A percentile compares a stretch with the other conserved stretches of the same genome.
phyloP scores from a whole-genome alignment of 768 basidiomycete genomes.

The Boletus pseudopeckii region DNA sequence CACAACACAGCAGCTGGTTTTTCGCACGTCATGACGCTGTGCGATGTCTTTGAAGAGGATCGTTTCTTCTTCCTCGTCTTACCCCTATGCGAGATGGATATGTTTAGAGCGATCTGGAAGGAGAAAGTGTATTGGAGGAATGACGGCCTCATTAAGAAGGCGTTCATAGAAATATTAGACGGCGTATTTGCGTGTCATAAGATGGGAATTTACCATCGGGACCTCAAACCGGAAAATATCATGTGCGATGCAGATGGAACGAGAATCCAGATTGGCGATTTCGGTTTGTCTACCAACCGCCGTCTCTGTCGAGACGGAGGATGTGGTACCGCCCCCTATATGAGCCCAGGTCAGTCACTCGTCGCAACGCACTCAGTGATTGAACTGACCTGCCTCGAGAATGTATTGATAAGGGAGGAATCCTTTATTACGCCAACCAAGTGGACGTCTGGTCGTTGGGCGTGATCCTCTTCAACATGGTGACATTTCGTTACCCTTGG shows the following conservation, averaged over 20 bases:
- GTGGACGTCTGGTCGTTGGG: constrained; percentile 71
- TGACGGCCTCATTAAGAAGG: constrained; percentile 55
- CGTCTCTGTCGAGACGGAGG: constrained; percentile 47
- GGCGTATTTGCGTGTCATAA: constrained; percentile 73
- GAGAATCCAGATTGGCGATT: constrained; percentile 66
- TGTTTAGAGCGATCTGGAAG: constrained; percentile 57
- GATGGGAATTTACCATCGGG: constrained; percentile 73
- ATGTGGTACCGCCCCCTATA: constrained; percentile 60
- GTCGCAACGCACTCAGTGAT: not conserved
- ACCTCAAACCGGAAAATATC: constrained; percentile 85
- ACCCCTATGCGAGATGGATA: constrained; percentile 59
- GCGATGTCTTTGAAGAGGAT: constrained; percentile 55
- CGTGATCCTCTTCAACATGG: constrained; percentile 82
- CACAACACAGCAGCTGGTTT: constrained; percentile 44
- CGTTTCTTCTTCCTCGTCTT: constrained; percentile 64
- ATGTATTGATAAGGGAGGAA: constrained; percentile 46
- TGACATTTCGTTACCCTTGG: constrained; percentile 45
- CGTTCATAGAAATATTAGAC: constrained; percentile 75
- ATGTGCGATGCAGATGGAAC: constrained; percentile 55
- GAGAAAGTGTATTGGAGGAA: constrained; percentile 51
- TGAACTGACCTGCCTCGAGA: constrained; percentile 38
- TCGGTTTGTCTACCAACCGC: constrained; percentile 60
- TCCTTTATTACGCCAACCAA: constrained; percentile 13
- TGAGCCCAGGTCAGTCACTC: constrained; percentile 63
- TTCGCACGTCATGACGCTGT: constrained; percentile 63